phyloP scores from a whole-genome alignment of 441 rosid species.

The Viola pubescens region DNA sequence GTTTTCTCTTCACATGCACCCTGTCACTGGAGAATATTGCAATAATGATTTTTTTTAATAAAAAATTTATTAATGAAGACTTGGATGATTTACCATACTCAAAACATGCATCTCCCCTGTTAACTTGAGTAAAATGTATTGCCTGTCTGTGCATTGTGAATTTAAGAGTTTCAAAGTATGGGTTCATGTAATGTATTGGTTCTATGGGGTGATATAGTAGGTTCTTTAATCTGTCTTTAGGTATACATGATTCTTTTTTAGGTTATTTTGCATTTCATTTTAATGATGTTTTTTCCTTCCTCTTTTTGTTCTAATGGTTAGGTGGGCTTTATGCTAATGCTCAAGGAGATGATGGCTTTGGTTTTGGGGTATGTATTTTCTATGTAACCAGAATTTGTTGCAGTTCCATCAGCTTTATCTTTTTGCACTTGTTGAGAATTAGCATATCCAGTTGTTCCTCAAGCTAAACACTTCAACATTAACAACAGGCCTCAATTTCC shows the following conservation, averaged over 20 bases:
- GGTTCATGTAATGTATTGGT: too few relatives aligned
- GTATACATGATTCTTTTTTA: not conserved
- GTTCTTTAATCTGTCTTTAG: too few relatives aligned
- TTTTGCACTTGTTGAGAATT: not conserved
- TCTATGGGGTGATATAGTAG: too few relatives aligned
- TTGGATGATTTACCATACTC: not conserved
- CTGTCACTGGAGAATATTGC: too few relatives aligned
- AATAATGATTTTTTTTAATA: too few relatives aligned
- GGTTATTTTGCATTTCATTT: slow-evolving; percentile 11
- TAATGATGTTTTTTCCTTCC: slow-evolving; percentile 10
- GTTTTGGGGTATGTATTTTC: slow-evolving; percentile 53
- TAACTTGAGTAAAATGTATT: too few relatives aligned
- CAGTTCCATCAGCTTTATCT: slow-evolving; percentile 9
- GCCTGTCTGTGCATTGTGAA: too few relatives aligned
- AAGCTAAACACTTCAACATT: not conserved
- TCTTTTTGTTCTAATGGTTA: slow-evolving; percentile 16
- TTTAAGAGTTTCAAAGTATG: too few relatives aligned
- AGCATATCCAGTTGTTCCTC: not conserved
- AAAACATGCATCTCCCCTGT: not conserved
- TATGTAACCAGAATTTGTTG: slow-evolving; percentile 12
- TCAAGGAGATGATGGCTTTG: slow-evolving; percentile 44
- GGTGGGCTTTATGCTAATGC: slow-evolving; percentile 47
- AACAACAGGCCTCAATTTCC: too few relatives aligned
- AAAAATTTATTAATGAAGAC: too few relatives aligned
- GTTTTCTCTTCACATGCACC: too few relatives aligned